Conservation (phyloP, 164 flowering plant genomes). For the Vitis cinerea region DNA sequence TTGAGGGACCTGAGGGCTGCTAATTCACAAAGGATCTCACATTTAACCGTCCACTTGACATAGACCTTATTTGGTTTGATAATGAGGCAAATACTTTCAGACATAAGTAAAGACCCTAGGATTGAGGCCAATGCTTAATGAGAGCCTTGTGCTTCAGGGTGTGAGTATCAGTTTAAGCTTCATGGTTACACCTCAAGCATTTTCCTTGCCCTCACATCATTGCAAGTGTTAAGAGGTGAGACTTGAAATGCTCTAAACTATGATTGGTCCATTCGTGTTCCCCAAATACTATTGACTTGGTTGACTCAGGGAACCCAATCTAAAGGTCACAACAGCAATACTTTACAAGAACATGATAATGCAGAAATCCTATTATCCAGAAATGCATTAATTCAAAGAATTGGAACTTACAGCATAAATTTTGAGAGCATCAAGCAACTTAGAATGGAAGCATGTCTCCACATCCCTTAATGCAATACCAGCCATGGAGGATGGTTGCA, state of each 20-base stretch:
- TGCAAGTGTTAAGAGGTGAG: background rate
- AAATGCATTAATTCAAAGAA: slow-evolving; percentile 1
- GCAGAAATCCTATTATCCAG: background rate
- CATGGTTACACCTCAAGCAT: background rate
- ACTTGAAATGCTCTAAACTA: background rate
- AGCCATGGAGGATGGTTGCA: slow-evolving; percentile 21
- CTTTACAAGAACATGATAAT: background rate
- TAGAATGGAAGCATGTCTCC: slow-evolving; percentile 55
- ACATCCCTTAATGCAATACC: slow-evolving; percentile 34
- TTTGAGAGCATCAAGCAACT: slow-evolving; percentile 68
- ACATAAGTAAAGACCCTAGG: too few species aligned
- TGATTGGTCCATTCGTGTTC: background rate
- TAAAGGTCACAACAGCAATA: background rate
- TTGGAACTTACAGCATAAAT: slow-evolving; percentile 65
- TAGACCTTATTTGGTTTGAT: too few species aligned
- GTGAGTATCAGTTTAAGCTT: too few species aligned
- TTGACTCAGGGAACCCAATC: background rate
- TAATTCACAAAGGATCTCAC: too few species aligned
- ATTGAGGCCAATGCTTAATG: too few species aligned
- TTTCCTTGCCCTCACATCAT: background rate
- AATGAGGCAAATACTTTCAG: too few species aligned
- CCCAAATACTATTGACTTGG: background rate
- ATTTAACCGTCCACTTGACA: too few species aligned
- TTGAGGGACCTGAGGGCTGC: too few species aligned
- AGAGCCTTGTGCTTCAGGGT: too few species aligned